These are phyloP conservation scores for Trypanosoma avium DNA, from an alignment of 208 protist genomes.

Conservation along the genomic window DNA sequence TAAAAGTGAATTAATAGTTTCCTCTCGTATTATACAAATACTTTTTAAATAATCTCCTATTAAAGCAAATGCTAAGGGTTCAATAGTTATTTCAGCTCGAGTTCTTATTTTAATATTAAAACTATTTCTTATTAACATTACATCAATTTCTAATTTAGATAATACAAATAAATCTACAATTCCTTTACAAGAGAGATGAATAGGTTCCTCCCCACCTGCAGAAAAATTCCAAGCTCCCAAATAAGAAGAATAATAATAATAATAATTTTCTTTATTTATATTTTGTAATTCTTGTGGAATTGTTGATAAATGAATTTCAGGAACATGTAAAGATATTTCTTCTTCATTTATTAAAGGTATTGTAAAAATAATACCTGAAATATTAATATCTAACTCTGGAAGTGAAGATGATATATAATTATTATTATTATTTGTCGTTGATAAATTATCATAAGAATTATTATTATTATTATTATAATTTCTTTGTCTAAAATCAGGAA, in stretches of 20 bases:
- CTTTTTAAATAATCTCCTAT: constrained; percentile 44
- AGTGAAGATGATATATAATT: background rate
- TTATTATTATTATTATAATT: background rate
- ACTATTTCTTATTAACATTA: constrained; percentile 33
- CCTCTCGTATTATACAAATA: background rate
- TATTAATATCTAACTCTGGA: constrained; percentile 8
- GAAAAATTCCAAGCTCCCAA: constrained; percentile 4
- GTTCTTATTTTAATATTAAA: constrained; percentile 38
- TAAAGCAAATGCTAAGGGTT: constrained; percentile 42
- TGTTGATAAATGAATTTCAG: constrained; percentile 3
- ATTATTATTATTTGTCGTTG: too few species aligned
- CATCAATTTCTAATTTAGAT: constrained; percentile 34
- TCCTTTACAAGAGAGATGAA: constrained; percentile 17
- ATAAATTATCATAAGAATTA: background rate
- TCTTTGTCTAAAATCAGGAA: constrained; percentile 3
- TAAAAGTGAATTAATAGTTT: background rate
- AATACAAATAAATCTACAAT: constrained; percentile 48
- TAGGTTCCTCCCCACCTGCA: background rate
- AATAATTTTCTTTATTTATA: too few species aligned
- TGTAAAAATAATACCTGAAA: constrained; percentile 7
- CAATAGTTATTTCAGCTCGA: constrained; percentile 45
- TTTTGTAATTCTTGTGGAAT: background rate
- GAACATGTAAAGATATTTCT: constrained; percentile 1
- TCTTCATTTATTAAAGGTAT: background rate
- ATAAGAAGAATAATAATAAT: too few species aligned